phyloP scores from a whole-genome alignment of 2,329 filamentous ascomycete genomes.

The Alternaria sp. region DNA sequence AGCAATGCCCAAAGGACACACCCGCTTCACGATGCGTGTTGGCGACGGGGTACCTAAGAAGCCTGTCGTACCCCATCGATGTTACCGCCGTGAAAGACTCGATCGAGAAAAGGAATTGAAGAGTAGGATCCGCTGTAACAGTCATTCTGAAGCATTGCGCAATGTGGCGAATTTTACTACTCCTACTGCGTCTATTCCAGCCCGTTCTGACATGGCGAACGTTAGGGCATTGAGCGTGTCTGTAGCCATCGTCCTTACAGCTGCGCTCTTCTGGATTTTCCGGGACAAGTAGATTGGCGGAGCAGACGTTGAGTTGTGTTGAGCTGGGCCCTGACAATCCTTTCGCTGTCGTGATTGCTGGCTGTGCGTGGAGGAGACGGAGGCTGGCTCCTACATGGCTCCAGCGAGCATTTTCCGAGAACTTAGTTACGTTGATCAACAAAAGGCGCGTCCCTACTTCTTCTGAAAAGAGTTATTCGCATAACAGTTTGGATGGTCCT shows the following conservation, averaged over 20 bases:
- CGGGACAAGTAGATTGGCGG: not conserved
- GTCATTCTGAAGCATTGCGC: not conserved
- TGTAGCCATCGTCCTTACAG: not conserved
- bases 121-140: not conserved
- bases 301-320: not conserved
- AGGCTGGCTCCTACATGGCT: not conserved
- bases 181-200: too few species aligned
- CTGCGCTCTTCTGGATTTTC: not conserved
- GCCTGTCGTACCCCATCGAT: not conserved
- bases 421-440: not conserved
- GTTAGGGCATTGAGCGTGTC: not conserved
- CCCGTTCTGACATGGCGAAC: too few species aligned
- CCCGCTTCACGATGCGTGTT: not conserved
- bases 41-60: not conserved
- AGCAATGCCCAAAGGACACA: not conserved
- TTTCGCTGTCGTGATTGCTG: not conserved
- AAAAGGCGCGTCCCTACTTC: not conserved
- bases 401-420: not conserved
- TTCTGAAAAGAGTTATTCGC: not conserved
- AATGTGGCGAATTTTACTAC: not conserved
- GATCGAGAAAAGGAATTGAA: not conserved
- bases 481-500: not conserved
- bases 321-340: not conserved
- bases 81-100: not conserved
- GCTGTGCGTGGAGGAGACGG: not conserved